A percentile compares a stretch with the other conserved stretches of the same genome.
Evolutionary conservation across 768 basidiomycete genomes (phyloP).

Genomic region (Ramaria rubella): DNA sequence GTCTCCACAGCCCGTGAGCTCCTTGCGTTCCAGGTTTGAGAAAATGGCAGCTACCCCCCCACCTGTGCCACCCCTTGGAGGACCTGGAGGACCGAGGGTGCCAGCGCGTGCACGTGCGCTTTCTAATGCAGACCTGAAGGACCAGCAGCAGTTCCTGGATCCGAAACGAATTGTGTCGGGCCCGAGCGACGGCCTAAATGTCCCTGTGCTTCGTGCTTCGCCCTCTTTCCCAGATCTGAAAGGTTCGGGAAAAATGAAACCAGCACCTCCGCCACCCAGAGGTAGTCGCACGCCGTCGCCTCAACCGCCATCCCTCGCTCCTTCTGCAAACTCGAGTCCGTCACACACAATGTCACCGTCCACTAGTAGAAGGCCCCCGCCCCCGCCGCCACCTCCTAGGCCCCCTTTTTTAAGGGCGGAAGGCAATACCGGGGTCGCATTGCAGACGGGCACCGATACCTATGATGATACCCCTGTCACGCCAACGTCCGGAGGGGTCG

Average conservation of each 20-base stretch:
- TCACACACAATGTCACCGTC: slow-evolving; percentile 7
- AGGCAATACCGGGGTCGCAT: slow-evolving; percentile 11
- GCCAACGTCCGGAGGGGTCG: slow-evolving; percentile 25
- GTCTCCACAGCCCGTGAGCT: slow-evolving; percentile 59
- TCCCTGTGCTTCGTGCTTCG: slow-evolving; percentile 34
- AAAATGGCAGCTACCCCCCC: slow-evolving; percentile 42
- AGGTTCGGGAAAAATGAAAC: slow-evolving; percentile 33
- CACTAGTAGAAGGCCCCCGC: neutral
- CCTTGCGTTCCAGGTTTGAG: slow-evolving; percentile 65
- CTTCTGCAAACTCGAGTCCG: slow-evolving; percentile 18
- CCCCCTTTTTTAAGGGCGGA: slow-evolving; percentile 2
- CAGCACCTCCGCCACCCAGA: slow-evolving; percentile 52
- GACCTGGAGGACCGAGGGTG: slow-evolving; percentile 13
- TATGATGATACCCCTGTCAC: neutral
- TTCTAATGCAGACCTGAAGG: slow-evolving; percentile 16
- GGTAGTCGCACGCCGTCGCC: slow-evolving; percentile 30
- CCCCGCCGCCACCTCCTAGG: slow-evolving; percentile 6
- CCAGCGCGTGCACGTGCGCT: slow-evolving; percentile 33
- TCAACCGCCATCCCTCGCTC: slow-evolving; percentile 32
- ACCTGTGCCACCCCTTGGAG: slow-evolving; percentile 10
- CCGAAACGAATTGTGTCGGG: slow-evolving; percentile 11
- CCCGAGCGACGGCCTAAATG: slow-evolving; percentile 18
- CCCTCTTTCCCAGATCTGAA: slow-evolving; percentile 53
- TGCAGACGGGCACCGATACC: neutral
- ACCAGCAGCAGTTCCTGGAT: neutral